Evolutionary conservation across 306 rosid genomes (phyloP).

Genomic region (Lithocarpus polystachyus): DNA sequence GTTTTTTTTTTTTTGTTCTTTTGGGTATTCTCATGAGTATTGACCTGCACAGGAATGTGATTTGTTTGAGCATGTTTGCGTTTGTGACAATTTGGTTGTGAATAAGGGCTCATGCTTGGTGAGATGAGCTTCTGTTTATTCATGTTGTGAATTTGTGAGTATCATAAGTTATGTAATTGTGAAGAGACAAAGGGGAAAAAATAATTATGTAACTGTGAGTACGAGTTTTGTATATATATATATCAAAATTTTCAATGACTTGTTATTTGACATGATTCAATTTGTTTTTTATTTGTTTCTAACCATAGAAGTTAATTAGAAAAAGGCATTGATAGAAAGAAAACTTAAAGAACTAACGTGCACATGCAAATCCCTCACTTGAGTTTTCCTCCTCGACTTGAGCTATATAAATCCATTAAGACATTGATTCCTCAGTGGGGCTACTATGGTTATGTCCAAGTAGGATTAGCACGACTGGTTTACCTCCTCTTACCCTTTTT

Average conservation of each 20-base stretch:
- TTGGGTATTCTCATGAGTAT: not conserved
- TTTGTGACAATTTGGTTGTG: constrained; percentile 8
- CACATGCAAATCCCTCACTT: too few species aligned
- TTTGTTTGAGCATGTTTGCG: not conserved
- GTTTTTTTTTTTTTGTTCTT: not conserved
- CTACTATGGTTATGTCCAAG: too few species aligned
- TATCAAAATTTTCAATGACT: not conserved
- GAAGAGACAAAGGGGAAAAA: not conserved
- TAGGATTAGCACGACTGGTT: too few species aligned
- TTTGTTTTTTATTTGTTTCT: not conserved
- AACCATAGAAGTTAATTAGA: not conserved
- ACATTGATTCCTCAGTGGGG: too few species aligned
- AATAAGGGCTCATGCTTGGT: constrained; percentile 1
- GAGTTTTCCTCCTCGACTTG: too few species aligned
- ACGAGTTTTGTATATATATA: not conserved
- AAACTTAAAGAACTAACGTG: too few species aligned
- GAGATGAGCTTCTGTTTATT: not conserved
- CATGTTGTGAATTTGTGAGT: constrained; percentile 21
- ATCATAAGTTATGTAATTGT: not conserved
- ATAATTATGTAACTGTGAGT: not conserved
- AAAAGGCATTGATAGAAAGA: too few species aligned
- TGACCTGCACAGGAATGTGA: not conserved
- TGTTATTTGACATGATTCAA: not conserved
- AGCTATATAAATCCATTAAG: too few species aligned
- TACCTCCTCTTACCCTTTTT: too few species aligned